A percentile compares a stretch with the other conserved stretches of the same genome.
phyloP scores from a whole-genome alignment of 2,329 filamentous ascomycete genomes.

The Aspergillus persii region DNA sequence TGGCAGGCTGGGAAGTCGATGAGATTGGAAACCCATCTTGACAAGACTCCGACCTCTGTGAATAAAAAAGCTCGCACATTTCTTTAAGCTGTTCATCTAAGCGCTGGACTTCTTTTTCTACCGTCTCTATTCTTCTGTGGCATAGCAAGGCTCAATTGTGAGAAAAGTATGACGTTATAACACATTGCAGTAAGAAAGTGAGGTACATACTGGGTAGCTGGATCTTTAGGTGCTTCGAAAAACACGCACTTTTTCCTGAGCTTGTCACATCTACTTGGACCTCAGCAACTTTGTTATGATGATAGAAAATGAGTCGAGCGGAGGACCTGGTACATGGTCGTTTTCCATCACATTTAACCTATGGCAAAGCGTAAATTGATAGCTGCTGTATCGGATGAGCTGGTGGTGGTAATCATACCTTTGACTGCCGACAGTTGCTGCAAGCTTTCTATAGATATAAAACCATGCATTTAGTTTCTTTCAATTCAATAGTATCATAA shows the following conservation, averaged over 20 bases:
- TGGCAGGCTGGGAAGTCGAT: background rate
- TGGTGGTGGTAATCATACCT: slow-evolving; percentile 20
- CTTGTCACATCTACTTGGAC: slow-evolving; percentile 28
- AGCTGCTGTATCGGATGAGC: background rate
- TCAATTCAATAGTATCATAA: no score
- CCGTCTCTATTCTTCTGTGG: slow-evolving; percentile 30
- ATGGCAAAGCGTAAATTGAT: background rate
- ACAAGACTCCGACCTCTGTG: background rate
- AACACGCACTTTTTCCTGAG: slow-evolving; percentile 37
- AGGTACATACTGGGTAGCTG: slow-evolving; percentile 24
- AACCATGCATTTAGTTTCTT: background rate
- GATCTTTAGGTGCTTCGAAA: slow-evolving; percentile 35
- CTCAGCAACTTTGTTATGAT: background rate
- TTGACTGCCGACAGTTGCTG: slow-evolving; percentile 37
- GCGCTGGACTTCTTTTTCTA: slow-evolving; percentile 32
- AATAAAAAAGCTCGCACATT: slow-evolving; percentile 21
- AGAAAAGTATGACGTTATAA: background rate
- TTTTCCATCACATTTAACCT: slow-evolving; percentile 40
- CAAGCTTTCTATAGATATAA: slow-evolving; percentile 34
- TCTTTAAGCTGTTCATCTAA: slow-evolving; percentile 30
- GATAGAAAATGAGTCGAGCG: background rate
- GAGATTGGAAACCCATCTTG: background rate
- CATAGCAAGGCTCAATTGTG: background rate
- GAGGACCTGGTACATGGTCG: slow-evolving; percentile 35
- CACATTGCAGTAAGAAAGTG: background rate